A percentile compares a stretch with the other conserved stretches of the same genome.
Conservation (phyloP, 2,329 filamentous ascomycete genomes). For the Falciphora oryzae region DNA sequence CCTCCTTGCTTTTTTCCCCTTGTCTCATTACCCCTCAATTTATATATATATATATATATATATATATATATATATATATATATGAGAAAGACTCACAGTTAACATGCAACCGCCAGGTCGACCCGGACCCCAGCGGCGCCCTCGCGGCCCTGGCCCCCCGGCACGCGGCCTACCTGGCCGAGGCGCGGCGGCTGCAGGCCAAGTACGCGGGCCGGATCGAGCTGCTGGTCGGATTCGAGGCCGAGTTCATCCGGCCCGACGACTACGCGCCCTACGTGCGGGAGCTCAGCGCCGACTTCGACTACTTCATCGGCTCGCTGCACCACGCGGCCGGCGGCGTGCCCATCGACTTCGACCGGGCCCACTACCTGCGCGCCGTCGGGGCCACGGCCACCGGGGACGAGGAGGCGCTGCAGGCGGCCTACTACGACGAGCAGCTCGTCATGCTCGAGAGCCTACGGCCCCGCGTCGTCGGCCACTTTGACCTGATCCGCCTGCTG, state of each 20-base stretch:
- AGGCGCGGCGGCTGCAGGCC: constrained; percentile 66
- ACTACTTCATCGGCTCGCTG: constrained; percentile 84
- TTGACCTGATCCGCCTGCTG: constrained; percentile 82
- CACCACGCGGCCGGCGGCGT: constrained; percentile 79
- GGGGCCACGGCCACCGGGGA: constrained; percentile 25
- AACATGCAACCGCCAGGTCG: constrained; percentile 33
- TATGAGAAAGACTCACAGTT: not conserved
- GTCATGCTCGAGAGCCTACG: constrained; percentile 68
- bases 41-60: no score
- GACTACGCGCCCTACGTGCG: constrained; percentile 52
- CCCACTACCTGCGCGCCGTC: constrained; percentile 61
- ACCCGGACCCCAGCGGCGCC: constrained; percentile 40
- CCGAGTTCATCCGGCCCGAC: constrained; percentile 76
- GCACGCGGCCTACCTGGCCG: constrained; percentile 67
- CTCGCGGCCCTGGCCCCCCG: constrained; percentile 45
- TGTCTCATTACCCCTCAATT: no score
- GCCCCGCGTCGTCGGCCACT: constrained; percentile 84
- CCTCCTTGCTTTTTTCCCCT: constrained; percentile 1
- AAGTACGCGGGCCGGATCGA: constrained; percentile 67
- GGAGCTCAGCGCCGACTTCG: constrained; percentile 45
- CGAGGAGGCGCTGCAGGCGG: constrained; percentile 70
- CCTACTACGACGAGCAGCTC: constrained; percentile 84
- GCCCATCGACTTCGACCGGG: constrained; percentile 80
- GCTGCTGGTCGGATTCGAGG: constrained; percentile 85
- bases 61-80: no score